Percentiles rank a stretch among this genome's conserved stretches.
These are phyloP conservation scores for Aureobasidium sp. DNA, from an alignment of 2,329 filamentous ascomycete species.

Conservation along the genomic window DNA sequence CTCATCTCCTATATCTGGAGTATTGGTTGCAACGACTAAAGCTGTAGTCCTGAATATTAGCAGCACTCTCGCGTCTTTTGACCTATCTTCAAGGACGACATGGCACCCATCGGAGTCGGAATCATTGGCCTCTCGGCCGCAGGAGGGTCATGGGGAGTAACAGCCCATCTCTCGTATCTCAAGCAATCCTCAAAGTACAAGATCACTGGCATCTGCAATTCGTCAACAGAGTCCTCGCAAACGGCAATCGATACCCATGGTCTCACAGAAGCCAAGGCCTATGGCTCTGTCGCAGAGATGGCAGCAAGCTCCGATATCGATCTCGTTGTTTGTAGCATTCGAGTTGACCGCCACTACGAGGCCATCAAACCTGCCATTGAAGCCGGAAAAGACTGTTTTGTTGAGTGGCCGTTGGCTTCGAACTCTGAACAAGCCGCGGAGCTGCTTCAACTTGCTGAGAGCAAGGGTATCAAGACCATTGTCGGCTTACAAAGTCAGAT, in stretches of 20 bases:
- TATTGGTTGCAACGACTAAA: too few relatives aligned
- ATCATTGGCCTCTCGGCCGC: conserved; percentile 52
- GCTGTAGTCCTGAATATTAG: too few relatives aligned
- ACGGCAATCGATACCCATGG: conserved; percentile 34
- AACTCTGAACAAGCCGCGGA: conserved; percentile 36
- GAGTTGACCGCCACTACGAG: conserved; percentile 36
- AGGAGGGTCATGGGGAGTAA: conserved; percentile 42
- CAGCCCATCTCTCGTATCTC: conserved; percentile 53
- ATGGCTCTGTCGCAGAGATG: conserved; percentile 36
- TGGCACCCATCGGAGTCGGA: conserved; percentile 43
- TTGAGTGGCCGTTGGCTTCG: conserved; percentile 43
- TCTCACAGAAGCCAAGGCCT: conserved; percentile 35
- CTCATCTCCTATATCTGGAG: too few relatives aligned
- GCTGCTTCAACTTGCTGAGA: conserved; percentile 34
- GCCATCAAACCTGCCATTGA: conserved; percentile 36
- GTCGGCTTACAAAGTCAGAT: conserved; percentile 42
- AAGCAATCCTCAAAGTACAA: conserved; percentile 36
- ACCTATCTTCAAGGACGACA: too few relatives aligned
- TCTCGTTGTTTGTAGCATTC: conserved; percentile 39
- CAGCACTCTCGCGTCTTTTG: too few relatives aligned
- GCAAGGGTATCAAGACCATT: conserved; percentile 35
- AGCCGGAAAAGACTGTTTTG: conserved; percentile 41
- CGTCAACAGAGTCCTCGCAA: conserved; percentile 35
- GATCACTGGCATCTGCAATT: conserved; percentile 45
- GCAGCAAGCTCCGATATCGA: conserved; percentile 41